phyloP scores from a whole-genome alignment of 257 asterid genomes.

The Handroanthus guayacan region DNA sequence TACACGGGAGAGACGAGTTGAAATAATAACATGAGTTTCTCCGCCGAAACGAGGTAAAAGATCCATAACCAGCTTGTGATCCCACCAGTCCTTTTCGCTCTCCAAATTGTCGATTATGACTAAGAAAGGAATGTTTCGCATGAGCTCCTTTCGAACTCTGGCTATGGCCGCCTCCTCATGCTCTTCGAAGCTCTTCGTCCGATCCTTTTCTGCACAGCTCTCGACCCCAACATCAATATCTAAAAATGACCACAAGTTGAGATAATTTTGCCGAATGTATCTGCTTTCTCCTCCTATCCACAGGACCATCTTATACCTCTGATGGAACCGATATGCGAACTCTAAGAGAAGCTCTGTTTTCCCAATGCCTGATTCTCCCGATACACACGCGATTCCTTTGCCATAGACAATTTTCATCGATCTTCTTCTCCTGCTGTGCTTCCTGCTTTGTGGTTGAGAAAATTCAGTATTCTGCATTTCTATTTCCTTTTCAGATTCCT shows the following conservation, averaged over 20 bases:
- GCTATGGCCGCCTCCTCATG: slow-evolving; percentile 83
- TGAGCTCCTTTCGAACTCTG: slow-evolving; percentile 82
- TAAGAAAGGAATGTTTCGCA: slow-evolving; percentile 78
- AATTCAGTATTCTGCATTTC: slow-evolving; percentile 66
- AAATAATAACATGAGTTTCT: slow-evolving; percentile 76
- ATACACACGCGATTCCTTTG: slow-evolving; percentile 82
- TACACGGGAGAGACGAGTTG: slow-evolving; percentile 71
- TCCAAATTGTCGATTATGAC: slow-evolving; percentile 80
- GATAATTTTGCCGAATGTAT: slow-evolving; percentile 74
- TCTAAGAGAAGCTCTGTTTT: slow-evolving; percentile 85
- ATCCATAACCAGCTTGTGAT: slow-evolving; percentile 77
- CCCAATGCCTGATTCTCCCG: slow-evolving; percentile 89
- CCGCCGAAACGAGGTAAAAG: slow-evolving; percentile 90
- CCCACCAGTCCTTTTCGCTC: slow-evolving; percentile 92
- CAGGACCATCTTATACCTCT: slow-evolving; percentile 80
- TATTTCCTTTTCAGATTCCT: slow-evolving; percentile 83
- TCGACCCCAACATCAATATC: slow-evolving; percentile 88
- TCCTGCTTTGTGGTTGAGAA: slow-evolving; percentile 41
- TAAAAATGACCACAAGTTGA: slow-evolving; percentile 73
- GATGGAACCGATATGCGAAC: slow-evolving; percentile 76
- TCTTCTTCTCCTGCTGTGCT: slow-evolving; percentile 61
- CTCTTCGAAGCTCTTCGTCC: slow-evolving; percentile 78
- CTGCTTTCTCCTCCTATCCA: slow-evolving; percentile 91
- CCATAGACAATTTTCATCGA: slow-evolving; percentile 69
- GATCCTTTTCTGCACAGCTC: slow-evolving; percentile 54